Evolutionary conservation across 78 protist genomes (phyloP), one percentile per base, ranked within the genome.

Genomic region (Acrasis kona): DNA sequence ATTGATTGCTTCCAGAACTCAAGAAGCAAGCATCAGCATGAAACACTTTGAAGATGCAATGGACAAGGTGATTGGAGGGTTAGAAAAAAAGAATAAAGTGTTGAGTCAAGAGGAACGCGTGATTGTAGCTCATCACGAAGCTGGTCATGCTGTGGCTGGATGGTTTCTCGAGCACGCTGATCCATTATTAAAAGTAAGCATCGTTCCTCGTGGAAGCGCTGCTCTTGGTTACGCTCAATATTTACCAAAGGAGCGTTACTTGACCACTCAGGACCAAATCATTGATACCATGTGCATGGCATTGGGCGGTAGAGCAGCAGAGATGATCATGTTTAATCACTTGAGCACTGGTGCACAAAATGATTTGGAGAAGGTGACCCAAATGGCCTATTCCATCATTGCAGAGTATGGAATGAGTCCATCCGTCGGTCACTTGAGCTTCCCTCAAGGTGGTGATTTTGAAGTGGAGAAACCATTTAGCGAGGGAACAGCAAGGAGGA

Each of bases 71-170:
- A 79, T 92, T 72, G 96, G 82, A 8, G 95, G 95, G 30, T 29
- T 85, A 37, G 84, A 76, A 27, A 81, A 79, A 81, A 84, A 85
- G 68, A 5, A 66, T 10, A 75, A 65, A 40, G 84, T 89, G 27
- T 57, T 86, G n/a, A 32, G 34, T 12, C 31, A 34, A 12, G 81
- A 77, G 36, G 95, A 94, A 76, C 41, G 84, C 38, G 41, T 31
- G 6, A 42, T 66, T 8, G 92, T 95, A 2, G 98, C 99, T 4
- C 88, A 90, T 80, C 99, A 96, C 83, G 99, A 96, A 83, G 96
- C 99, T 1, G 99, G 99, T 29, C 99, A 96, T 64, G 97, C 97
- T 35, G 75, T 92, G 5, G 83, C 35, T 35, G 97, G 97, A 38
- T 95, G 98, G 97, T 95, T 87, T 83, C 87, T 96, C 30, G 92